Percentiles rank a stretch among this genome's conserved stretches.
phyloP scores from a whole-genome alignment of 2,329 filamentous ascomycete species.

The Lachnellula arida region DNA sequence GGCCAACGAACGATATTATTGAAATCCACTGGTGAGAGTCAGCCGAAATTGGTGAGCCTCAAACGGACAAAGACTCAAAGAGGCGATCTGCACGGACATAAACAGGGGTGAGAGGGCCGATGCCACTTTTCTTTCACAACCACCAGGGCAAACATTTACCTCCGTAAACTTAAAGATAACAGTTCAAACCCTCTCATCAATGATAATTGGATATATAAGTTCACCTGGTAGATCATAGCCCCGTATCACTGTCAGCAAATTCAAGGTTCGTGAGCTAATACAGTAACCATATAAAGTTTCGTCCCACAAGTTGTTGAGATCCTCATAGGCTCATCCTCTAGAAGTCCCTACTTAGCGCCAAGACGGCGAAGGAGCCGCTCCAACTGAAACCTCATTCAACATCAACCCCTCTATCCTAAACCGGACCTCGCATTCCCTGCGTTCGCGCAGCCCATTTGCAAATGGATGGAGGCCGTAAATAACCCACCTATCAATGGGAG shows the following conservation, averaged over 20 bases:
- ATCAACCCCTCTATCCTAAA: slow-evolving; percentile 1
- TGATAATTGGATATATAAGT: too few relatives aligned
- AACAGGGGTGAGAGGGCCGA: background rate
- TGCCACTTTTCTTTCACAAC: too few relatives aligned
- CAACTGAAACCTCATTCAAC: slow-evolving; percentile 6
- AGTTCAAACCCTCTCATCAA: too few relatives aligned
- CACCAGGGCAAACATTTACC: background rate
- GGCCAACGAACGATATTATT: background rate
- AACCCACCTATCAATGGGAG: slow-evolving; percentile 15
- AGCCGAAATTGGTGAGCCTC: background rate
- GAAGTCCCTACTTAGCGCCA: too few relatives aligned
- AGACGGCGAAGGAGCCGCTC: background rate
- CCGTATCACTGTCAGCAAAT: too few relatives aligned
- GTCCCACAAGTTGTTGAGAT: too few relatives aligned
- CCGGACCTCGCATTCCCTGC: background rate
- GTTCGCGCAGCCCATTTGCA: slow-evolving; percentile 16
- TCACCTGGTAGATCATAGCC: too few relatives aligned
- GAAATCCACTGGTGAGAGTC: background rate
- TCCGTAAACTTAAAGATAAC: too few relatives aligned
- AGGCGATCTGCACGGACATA: background rate
- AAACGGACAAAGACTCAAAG: background rate
- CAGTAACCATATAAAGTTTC: too few relatives aligned
- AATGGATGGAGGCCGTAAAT: slow-evolving; percentile 28
- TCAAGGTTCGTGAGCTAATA: too few relatives aligned
- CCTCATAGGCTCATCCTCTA: too few relatives aligned